phyloP scores from a whole-genome alignment of 345 rosid genomes.

The Eucalyptus lansdowneana region DNA sequence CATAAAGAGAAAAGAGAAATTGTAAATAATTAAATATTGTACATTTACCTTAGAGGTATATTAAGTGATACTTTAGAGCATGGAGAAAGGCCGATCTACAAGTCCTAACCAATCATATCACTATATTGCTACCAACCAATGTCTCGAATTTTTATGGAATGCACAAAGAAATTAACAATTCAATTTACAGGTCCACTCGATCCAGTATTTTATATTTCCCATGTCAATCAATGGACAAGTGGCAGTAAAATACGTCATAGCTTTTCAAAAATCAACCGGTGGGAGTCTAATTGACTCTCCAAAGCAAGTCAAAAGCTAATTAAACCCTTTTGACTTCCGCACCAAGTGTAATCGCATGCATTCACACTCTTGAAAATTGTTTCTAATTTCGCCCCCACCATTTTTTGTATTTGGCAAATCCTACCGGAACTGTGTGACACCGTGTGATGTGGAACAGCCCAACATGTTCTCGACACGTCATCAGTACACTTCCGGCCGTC shows the following conservation, averaged over 20 bases:
- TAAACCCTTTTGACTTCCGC: neutral
- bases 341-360: neutral
- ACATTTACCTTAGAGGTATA: neutral
- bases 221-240: neutral
- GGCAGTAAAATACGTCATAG: fast-evolving
- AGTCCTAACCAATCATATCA: neutral
- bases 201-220: neutral
- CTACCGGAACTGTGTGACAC: neutral
- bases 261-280: neutral
- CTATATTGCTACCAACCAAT: fast-evolving
- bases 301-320: neutral
- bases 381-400: neutral
- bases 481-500: neutral
- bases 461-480: neutral
- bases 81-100: neutral
- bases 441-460: neutral
- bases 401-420: neutral
- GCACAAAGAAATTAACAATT: neutral
- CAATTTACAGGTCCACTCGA: neutral
- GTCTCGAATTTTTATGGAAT: neutral
- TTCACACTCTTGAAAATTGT: neutral
- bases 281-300: neutral
- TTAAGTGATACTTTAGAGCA: too few relatives aligned
- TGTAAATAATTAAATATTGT: too few relatives aligned
- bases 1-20: too few relatives aligned